phyloP scores from a whole-genome alignment of 108 stramenopile genomes.

The Cylindrotheca closterium region DNA sequence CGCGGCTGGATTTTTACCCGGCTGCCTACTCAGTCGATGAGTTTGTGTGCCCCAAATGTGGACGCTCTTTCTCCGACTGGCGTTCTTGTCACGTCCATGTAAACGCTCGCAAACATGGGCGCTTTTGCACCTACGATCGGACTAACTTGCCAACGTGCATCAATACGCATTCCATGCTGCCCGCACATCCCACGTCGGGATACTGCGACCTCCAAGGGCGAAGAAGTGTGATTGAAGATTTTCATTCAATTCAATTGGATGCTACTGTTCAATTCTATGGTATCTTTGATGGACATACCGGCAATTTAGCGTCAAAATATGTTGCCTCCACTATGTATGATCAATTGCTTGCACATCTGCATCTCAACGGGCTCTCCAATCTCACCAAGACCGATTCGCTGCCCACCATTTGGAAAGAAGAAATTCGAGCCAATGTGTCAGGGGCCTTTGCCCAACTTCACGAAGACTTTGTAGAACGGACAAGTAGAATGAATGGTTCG shows the following conservation, averaged over 20 bases:
- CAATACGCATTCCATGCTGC: slow-evolving; percentile 87
- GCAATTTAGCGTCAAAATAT: slow-evolving; percentile 80
- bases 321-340: slow-evolving; percentile 62
- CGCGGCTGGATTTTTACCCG: slow-evolving; percentile 54
- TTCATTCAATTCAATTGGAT: slow-evolving; percentile 81
- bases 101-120: slow-evolving; percentile 68
- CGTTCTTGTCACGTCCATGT: slow-evolving; percentile 86
- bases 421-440: slow-evolving; percentile 34
- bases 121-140: slow-evolving; percentile 81
- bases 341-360: slow-evolving; percentile 34
- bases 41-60: slow-evolving; percentile 79
- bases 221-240: slow-evolving; percentile 87
- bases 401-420: slow-evolving; percentile 41
- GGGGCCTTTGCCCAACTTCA: slow-evolving; percentile 65
- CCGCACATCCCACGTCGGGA: slow-evolving; percentile 72
- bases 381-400: slow-evolving; percentile 1
- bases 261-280: slow-evolving; percentile 81
- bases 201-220: slow-evolving; percentile 88
- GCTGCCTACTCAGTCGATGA: slow-evolving; percentile 28
- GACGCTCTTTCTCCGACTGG: slow-evolving; percentile 74
- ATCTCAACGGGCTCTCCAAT: slow-evolving; percentile 21
- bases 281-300: slow-evolving; percentile 71
- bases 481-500: slow-evolving; percentile 40
- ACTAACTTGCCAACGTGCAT: slow-evolving; percentile 71
- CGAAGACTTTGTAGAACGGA: slow-evolving; percentile 46